Conservation (phyloP, 169 alveolate genomes). For the Plasmodium falciparum region DNA sequence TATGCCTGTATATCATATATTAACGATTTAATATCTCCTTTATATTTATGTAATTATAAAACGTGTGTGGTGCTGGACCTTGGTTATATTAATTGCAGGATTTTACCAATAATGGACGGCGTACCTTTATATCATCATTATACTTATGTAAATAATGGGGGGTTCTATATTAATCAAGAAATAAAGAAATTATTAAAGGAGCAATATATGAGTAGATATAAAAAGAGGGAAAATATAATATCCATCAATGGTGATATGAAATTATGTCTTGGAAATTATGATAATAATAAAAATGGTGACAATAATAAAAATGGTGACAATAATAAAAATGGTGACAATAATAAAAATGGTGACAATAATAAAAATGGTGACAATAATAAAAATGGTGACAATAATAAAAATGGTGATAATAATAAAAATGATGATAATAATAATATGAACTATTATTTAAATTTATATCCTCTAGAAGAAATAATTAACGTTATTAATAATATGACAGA, state of each 20-base stretch:
- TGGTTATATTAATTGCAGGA: conserved; percentile 58
- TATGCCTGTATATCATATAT: conserved; percentile 55
- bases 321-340: background rate
- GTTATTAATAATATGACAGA: conserved; percentile 50
- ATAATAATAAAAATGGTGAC: background rate
- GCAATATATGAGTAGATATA: conserved; percentile 39
- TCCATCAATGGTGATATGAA: too few species aligned
- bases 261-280: background rate
- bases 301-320: background rate
- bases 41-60: conserved; percentile 61
- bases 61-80: conserved; percentile 69
- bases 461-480: conserved; percentile 39
- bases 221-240: background rate
- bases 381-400: background rate
- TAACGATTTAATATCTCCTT: conserved; percentile 67
- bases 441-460: conserved; percentile 17
- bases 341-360: background rate
- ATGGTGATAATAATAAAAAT: background rate
- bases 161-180: conserved; percentile 63
- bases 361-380: background rate
- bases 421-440: conserved; percentile 4
- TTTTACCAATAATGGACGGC: conserved; percentile 60
- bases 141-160: conserved; percentile 70
- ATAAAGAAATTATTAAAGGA: conserved; percentile 45
- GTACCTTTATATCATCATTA: conserved; percentile 70